These are phyloP conservation scores for Teunomyces atbi DNA, from an alignment of 805 yeast genomes.

Conservation along the genomic window DNA sequence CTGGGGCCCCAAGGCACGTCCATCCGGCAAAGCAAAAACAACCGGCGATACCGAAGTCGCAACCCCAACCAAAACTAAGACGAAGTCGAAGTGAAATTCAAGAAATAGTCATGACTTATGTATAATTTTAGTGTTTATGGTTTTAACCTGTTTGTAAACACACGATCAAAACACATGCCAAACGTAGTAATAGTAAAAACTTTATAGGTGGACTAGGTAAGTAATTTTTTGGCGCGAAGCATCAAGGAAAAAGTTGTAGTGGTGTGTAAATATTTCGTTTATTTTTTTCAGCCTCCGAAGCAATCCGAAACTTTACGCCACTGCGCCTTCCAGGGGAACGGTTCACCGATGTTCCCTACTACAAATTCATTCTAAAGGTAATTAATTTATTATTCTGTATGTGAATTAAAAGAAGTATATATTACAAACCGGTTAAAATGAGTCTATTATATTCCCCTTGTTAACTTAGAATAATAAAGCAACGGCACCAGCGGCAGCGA, in stretches of 20 bases:
- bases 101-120: not conserved
- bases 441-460: constrained; percentile 9
- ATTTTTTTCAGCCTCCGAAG: not conserved
- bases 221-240: not conserved
- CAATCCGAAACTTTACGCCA: not conserved
- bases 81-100: not conserved
- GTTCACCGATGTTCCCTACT: not conserved
- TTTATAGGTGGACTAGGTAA: not conserved
- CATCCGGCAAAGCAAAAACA: constrained; percentile 25
- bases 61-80: not conserved
- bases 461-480: constrained; percentile 46
- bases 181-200: not conserved
- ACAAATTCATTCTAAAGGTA: not conserved
- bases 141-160: not conserved
- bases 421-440: constrained; percentile 4
- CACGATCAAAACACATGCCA: not conserved
- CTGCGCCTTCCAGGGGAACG: not conserved
- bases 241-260: not conserved
- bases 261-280: too few relatives aligned
- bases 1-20: constrained; percentile 97
- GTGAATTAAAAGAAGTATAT: constrained; percentile 4
- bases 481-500: constrained; percentile 83
- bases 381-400: constrained; percentile 3
- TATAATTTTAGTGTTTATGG: not conserved
- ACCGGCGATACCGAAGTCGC: not conserved